phyloP scores from a whole-genome alignment of 225 moss, liverwort and hornwort species.

The Sphagnum tenellum region DNA sequence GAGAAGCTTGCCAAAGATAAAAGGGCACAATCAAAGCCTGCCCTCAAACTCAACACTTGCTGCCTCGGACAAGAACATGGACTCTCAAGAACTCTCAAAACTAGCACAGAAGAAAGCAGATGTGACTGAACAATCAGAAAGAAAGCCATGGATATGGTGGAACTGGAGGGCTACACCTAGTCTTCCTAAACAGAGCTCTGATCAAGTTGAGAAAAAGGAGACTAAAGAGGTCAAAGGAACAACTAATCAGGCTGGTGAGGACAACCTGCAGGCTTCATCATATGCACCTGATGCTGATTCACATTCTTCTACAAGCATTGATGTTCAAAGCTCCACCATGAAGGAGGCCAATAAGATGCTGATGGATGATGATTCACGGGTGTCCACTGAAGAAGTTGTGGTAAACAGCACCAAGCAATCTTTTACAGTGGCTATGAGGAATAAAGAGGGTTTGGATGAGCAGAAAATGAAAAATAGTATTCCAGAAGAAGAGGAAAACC shows the following conservation, averaged over 20 bases:
- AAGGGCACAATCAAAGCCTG: constrained; percentile 1
- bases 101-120: constrained; percentile 7
- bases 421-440: background rate
- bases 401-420: background rate
- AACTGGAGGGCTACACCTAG: constrained; percentile 26
- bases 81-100: background rate
- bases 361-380: background rate
- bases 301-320: no score
- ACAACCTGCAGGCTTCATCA: no score
- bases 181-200: constrained; percentile 15
- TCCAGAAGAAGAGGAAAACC: background rate
- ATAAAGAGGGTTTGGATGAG: background rate
- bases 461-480: background rate
- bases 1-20: constrained; percentile 6
- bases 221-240: constrained; percentile 7
- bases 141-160: constrained; percentile 37
- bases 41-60: constrained; percentile 2
- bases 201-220: constrained; percentile 19
- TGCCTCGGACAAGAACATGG: background rate
- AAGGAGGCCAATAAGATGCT: background rate
- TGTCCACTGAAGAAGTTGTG: background rate
- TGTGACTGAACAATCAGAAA: constrained; percentile 25
- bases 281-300: no score
- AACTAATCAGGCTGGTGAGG: background rate
- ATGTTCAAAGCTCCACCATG: background rate